Conservation (phyloP, 2,329 filamentous ascomycete genomes). For the Aspergillus unguis region DNA sequence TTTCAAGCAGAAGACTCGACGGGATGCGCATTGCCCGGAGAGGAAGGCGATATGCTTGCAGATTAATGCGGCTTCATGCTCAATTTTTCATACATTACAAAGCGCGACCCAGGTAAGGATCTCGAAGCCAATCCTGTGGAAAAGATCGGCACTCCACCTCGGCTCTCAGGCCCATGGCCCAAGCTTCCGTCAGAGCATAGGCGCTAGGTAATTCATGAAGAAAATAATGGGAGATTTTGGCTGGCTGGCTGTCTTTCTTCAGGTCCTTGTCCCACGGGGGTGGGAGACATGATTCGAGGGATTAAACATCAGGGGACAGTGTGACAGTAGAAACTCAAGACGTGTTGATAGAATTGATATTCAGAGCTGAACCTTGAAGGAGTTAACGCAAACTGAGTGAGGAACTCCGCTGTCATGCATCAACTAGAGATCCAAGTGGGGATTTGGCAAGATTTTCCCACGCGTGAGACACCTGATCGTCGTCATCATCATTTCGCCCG, state of each 20-base stretch:
- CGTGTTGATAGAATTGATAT: not conserved
- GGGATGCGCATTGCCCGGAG: constrained; percentile 3
- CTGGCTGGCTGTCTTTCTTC: too few species aligned
- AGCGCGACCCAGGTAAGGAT: constrained; percentile 3
- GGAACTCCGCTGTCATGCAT: not conserved
- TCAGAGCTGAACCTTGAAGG: not conserved
- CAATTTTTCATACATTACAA: not conserved
- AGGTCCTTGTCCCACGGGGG: not conserved
- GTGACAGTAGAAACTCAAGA: not conserved
- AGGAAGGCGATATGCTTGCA: constrained; percentile 8
- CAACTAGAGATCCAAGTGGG: constrained; percentile 7
- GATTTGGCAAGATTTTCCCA: constrained; percentile 15
- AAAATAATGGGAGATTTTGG: not conserved
- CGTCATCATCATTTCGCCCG: constrained; percentile 18
- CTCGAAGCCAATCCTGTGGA: constrained; percentile 1
- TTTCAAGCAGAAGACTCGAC: not conserved
- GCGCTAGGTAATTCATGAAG: not conserved
- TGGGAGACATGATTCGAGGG: not conserved
- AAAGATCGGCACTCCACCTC: constrained; percentile 1
- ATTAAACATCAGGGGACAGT: not conserved
- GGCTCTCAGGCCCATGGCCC: not conserved
- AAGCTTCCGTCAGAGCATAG: not conserved
- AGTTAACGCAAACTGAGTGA: not conserved
- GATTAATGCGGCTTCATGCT: not conserved
- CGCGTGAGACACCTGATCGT: constrained; percentile 12